Evolutionary conservation across 2,329 filamentous ascomycete species (phyloP), one percentile per base, ranked within the genome.

Genomic region (Myriosclerotinia scirpicola): DNA sequence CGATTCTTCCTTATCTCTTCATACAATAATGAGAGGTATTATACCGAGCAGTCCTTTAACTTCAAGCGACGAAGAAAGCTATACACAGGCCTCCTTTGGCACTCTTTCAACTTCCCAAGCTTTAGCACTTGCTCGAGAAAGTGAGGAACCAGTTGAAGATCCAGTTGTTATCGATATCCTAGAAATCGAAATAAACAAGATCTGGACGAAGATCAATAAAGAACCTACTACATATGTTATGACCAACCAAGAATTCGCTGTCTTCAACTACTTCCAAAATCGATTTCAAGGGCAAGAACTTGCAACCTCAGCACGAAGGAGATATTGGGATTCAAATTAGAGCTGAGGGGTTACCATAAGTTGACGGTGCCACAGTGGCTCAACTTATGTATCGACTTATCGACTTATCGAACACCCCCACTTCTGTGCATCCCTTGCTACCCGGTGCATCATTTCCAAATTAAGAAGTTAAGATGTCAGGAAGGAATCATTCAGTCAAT

Each of bases 241-340:
- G 81, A 87, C 82, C 44, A 82, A 84, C 69, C 87, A 92, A 77
- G 92, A 96, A 79, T 96, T 95, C 74, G 87, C 90, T 65, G 83
- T 96, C 68, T 93, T 96, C 85, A 96, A 95, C 81, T 94, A 89
- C 78, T 94, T 90, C 77, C 88, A 90, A 69, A 79, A 84, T 69
- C 85, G 89, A 12, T 92, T 90, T 75, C 77, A 80, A 40, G 84
- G 85, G 68, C 77, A 83, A 70, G 75, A 79, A 70, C 72, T 79
- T n/a, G 82, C 82, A 52, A 74, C 79, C n/a, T 77, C 76, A 48
- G 84, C 84, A 22, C 79, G 80, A 69, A 81, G 76, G 71, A 78
- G 83, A 67, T 87, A 82, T 75, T 87, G 85, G 85, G 80, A 84
- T 72, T 79, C 81, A 54, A 46, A 44, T 11, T 26, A 44, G 17